phyloP scores from a whole-genome alignment of 2,329 filamentous ascomycete genomes.

The Venturia effusa region DNA sequence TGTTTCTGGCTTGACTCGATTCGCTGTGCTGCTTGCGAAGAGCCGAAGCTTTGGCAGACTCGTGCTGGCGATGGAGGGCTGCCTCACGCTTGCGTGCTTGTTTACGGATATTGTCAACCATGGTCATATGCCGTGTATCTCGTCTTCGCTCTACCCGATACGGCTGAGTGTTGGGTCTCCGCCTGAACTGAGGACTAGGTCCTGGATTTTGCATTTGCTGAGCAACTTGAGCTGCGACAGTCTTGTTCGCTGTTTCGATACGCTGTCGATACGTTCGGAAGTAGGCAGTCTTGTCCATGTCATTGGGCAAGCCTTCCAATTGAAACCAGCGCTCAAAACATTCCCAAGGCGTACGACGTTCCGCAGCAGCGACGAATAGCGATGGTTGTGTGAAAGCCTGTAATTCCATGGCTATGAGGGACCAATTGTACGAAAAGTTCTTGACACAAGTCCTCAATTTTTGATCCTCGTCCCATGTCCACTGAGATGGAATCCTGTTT shows the following conservation, averaged over 20 bases:
- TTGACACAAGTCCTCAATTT: constrained; percentile 75
- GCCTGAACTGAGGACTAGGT: constrained; percentile 43
- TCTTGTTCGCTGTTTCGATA: constrained; percentile 51
- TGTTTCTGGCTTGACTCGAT: constrained; percentile 51
- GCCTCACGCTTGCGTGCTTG: constrained; percentile 89
- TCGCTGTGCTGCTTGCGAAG: constrained; percentile 61
- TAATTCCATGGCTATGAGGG: constrained; percentile 75
- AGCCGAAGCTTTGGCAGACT: constrained; percentile 56
- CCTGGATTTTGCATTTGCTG: constrained; percentile 9
- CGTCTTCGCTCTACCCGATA: constrained; percentile 77
- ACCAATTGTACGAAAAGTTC: constrained; percentile 97
- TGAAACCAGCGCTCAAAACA: constrained; percentile 97
- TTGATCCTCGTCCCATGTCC: constrained; percentile 84
- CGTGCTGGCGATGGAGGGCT: constrained; percentile 74
- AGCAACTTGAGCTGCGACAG: constrained; percentile 40
- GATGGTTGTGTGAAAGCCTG: constrained; percentile 49
- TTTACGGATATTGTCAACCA: constrained; percentile 93
- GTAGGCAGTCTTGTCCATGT: constrained; percentile 93
- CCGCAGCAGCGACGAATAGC: constrained; percentile 70
- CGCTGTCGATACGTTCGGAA: constrained; percentile 66
- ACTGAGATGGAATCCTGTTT: constrained; percentile 74
- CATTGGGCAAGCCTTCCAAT: constrained; percentile 77
- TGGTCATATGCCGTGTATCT: constrained; percentile 73
- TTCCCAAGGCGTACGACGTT: constrained; percentile 92
- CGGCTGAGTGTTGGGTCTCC: constrained; percentile 70